A percentile compares a stretch with the other conserved stretches of the same genome.
phyloP scores from a whole-genome alignment of 1,284 basidiomycete species.

The Neonothopanus nambi region DNA sequence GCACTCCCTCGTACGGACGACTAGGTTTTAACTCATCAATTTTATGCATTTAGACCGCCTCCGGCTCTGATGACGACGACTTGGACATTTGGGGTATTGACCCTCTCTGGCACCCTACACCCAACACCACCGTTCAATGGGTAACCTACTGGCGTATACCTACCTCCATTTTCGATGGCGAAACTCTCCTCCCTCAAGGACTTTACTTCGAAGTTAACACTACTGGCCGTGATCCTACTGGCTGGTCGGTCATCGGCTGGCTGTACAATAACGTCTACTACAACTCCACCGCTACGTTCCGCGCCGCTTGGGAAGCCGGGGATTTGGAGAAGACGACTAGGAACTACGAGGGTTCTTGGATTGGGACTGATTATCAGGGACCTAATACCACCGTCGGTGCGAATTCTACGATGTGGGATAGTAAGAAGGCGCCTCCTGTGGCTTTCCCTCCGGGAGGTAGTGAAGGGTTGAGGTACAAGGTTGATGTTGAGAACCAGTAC shows the following conservation, averaged over 20 bases:
- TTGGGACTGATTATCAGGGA: constrained; percentile 10
- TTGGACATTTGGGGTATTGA: constrained; percentile 25
- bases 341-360: constrained; percentile 7
- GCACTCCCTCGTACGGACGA: neutral
- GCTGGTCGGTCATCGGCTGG: constrained; percentile 22
- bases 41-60: constrained; percentile 15
- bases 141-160: constrained; percentile 23
- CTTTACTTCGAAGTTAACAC: constrained; percentile 22
- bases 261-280: constrained; percentile 18
- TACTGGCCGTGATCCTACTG: constrained; percentile 20
- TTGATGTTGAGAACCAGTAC: constrained; percentile 6
- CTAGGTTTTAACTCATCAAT: neutral
- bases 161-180: constrained; percentile 22
- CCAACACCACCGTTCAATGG: constrained; percentile 16
- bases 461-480: constrained; percentile 8
- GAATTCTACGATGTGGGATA: constrained; percentile 10
- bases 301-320: constrained; percentile 10
- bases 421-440: constrained; percentile 8
- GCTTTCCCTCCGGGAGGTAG: constrained; percentile 5
- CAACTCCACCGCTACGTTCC: constrained; percentile 8
- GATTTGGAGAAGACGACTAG: constrained; percentile 3
- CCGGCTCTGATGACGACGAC: constrained; percentile 19
- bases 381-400: constrained; percentile 6
- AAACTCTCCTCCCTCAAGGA: constrained; percentile 23
- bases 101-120: constrained; percentile 19